Evolutionary conservation across 2,329 filamentous ascomycete species (phyloP).

Genomic region (Dendryphion nanum): DNA sequence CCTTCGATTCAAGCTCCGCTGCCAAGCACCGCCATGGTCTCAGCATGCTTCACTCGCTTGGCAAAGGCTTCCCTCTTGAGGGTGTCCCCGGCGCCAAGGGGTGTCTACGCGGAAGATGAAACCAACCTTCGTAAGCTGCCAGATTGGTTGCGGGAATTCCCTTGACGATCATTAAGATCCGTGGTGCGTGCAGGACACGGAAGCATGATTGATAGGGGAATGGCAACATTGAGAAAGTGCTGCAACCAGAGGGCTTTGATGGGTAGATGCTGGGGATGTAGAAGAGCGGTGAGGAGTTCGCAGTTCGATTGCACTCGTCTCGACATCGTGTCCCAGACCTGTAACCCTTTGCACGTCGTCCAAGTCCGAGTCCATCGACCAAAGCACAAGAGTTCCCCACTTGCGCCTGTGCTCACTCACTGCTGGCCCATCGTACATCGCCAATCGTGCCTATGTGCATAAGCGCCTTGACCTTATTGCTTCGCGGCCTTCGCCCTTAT

Average conservation of each 20-base stretch:
- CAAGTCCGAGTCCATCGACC: neutral
- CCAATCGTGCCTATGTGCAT: neutral
- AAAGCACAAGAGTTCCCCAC: neutral
- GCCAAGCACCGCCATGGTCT: conserved; percentile 6
- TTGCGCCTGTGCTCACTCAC: neutral
- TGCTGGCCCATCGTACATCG: neutral
- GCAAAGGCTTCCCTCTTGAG: conserved; percentile 2
- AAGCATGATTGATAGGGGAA: neutral
- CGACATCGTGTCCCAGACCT: too few species aligned
- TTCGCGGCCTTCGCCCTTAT: too few species aligned
- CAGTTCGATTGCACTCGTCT: too few species aligned
- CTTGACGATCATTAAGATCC: neutral
- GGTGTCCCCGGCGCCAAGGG: neutral
- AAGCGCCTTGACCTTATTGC: too few species aligned
- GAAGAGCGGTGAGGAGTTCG: neutral
- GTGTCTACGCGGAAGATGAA: neutral
- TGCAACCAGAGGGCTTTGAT: too few species aligned
- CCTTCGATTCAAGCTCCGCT: conserved; percentile 3
- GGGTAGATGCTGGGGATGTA: neutral
- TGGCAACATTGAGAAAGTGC: neutral
- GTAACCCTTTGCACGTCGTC: too few species aligned
- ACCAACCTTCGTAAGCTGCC: neutral
- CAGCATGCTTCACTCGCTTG: neutral
- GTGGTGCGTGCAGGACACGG: too few species aligned
- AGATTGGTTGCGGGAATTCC: neutral